Evolutionary conservation across 2,329 filamentous ascomycete species (phyloP), one percentile per base, ranked within the genome.

Genomic region (Aspergillus melleus): DNA sequence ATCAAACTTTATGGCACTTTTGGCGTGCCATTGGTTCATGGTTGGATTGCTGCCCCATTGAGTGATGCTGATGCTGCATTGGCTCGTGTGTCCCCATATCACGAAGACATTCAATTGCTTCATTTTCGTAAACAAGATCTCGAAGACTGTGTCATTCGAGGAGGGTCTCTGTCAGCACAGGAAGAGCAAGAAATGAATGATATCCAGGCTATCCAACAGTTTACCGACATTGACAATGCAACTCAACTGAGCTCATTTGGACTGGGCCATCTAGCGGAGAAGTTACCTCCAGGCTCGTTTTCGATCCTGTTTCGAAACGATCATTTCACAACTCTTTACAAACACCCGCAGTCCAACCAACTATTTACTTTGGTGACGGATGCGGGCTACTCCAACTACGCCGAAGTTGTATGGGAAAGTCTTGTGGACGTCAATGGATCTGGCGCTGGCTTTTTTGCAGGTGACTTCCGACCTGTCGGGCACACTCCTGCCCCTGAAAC

Each of bases 221-320:
- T 96, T 66, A 80, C 97, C n/a, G 79, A 82, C 3, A 64, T 78
- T 14, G 83, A 82, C 1, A 93, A 91, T 61, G 89, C 92, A 0
- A 98, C 95, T 0, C 95, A 99, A 69, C 80, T 99, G 22, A 97
- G 95, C 0, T 81, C 86, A 0, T 90, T 89, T 74, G 95, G 95
- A 0, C 82, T 99, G 2, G 84, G 90, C 44, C 85, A 90, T 1
- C 88, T 98, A 44, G 84, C 83, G 0, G 85, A 86, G 54, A 87
- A 84, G 6, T 83, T 97, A 59, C 79, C 84, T 12, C 89, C 92
- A 1, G 94, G 92, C 1, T 87, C 90, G 1, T 86, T 97, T 62
- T 91, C 91, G 0, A 98, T 99, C 53, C 78, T 99, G 1, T 99
- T 99, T 79, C 87, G 95, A 26, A 99, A 99, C 69, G 94, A 99